Evolutionary conservation across 768 basidiomycete species (phyloP), one percentile per base, ranked within the genome.

Genomic region (Dendrothele bispora): DNA sequence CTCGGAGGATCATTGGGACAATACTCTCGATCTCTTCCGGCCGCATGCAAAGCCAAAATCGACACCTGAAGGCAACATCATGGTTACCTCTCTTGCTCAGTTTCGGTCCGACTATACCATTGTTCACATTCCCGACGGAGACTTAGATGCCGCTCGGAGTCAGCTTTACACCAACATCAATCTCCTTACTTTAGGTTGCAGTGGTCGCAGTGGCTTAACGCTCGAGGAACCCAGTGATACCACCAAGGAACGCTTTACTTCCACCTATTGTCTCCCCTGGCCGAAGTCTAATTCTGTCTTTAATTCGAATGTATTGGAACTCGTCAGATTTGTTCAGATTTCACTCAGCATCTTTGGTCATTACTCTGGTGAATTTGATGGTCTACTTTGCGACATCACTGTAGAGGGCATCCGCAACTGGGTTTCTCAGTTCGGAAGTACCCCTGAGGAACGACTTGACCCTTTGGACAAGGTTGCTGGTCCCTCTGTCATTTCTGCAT

Each of bases 61-160:
- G 78, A 89, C 83, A 8, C 72, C 77, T 12, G 68, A 82, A 44
- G 91, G 91, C 40, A 66, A 76, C 21, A 73, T 93, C 57, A 83
- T 92, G 80, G 80, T 83, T 47, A 93, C 91, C 22, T 91, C 89
- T 10, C 79, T 93, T 22, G 87, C 88, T 36, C 85, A 88, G 70
- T 93, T 93, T 61, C 87, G 87, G 46, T 91, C 89, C 2, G 90
- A 92, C 71, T 88, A 82, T 62, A 88, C 88, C 47, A 90, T 92
- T 51, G 86, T 92, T 26, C 83, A 79, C 50, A 82, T 93, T 43
- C 88, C 88, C 0, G 67, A 74, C 37, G 91, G 86, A 28, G 73
- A 84, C 62, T 88, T 84, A 64, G 72, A 78, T 17, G 73, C 76
- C 30, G 73, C 75, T 26, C 78, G 77, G 51, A 80, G 87, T 48